Base-by-base conservation (phyloP, 2,329 filamentous ascomycete genomes). In the Alternaria metachromatica region DNA sequence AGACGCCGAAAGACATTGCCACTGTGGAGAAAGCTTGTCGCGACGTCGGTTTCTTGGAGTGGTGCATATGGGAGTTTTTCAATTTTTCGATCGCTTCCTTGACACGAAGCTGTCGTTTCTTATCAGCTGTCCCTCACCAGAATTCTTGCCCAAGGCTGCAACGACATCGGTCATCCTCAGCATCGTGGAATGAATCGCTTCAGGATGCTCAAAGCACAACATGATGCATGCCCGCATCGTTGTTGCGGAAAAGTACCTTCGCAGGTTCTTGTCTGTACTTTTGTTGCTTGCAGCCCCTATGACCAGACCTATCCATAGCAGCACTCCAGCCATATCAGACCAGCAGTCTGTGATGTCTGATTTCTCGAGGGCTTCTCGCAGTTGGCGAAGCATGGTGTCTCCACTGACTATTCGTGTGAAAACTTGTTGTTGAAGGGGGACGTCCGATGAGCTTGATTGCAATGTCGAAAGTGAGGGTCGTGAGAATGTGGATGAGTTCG, bases 321-420 rank as follows among this genome's bases (percentile, higher is more conserved):
- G 70, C n/a, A 80, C 76, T 45, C 79, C 79, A 2, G 75, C 75
- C 72, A 81, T 76, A 58, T 80, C 77, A 50, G 60, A 58, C 79
- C 79, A 81, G 49, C 72, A 76, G 21, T 75, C 69, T 5, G 75
- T 74, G 28, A 78, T 58, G 51, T 80, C 67, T 3, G 77, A 78
- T n/a, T 60, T 68, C 26, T 76, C 62, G 43, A 81, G 69, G 4
- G 72, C 68, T 5, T 61, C 59, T 43, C 69, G 69, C 12, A 80
- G 64, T 18, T 65, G 33, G 4, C 28, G 45, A 5, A 80, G 72
- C 30, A 78, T 70, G 1, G 45, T 64, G 9, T 69, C 18, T 5
- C 30, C 45, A 21, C 41, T 66, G 3, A 60, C 48, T 30, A 53
- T 9, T 7, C 70, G 45, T 25, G 63, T n/a, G 1, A 61, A 11